Conservation (phyloP, 345 rosid genomes). For the Gossypium australe region DNA sequence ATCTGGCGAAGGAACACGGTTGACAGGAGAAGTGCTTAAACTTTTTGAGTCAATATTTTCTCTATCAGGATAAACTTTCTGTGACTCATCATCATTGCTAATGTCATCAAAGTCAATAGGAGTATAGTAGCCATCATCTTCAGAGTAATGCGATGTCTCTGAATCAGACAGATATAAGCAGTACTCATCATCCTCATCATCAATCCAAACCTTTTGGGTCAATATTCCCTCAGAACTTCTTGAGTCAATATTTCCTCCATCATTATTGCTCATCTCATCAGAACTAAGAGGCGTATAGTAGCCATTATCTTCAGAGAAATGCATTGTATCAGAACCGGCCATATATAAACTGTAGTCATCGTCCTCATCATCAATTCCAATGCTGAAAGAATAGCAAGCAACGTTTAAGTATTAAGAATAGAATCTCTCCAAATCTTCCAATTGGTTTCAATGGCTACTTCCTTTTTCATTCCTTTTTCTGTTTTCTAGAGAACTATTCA, state of each 20-base stretch:
- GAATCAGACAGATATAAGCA: constrained; percentile 31
- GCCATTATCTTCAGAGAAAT: constrained; percentile 44
- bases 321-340: too few relatives aligned
- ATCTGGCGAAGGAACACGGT: constrained; percentile 46
- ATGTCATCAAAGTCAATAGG: constrained; percentile 57
- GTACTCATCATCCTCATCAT: not conserved
- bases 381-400: constrained; percentile 17
- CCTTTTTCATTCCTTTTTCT: not conserved
- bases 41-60: constrained; percentile 46
- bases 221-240: constrained; percentile 45
- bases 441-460: not conserved
- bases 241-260: constrained; percentile 41
- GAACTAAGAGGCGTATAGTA: constrained; percentile 50
- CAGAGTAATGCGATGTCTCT: constrained; percentile 46
- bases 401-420: constrained; percentile 6
- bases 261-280: constrained; percentile 46
- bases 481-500: not conserved
- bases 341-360: constrained; percentile 33
- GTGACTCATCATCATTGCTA: constrained; percentile 33
- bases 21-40: constrained; percentile 49
- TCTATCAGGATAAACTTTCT: constrained; percentile 40
- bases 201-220: not conserved
- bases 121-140: constrained; percentile 43
- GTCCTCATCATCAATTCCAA: constrained; percentile 73
- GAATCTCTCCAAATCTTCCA: not conserved